phyloP scores from a whole-genome alignment of 129 eudicot genomes.

The Calendula officinalis region DNA sequence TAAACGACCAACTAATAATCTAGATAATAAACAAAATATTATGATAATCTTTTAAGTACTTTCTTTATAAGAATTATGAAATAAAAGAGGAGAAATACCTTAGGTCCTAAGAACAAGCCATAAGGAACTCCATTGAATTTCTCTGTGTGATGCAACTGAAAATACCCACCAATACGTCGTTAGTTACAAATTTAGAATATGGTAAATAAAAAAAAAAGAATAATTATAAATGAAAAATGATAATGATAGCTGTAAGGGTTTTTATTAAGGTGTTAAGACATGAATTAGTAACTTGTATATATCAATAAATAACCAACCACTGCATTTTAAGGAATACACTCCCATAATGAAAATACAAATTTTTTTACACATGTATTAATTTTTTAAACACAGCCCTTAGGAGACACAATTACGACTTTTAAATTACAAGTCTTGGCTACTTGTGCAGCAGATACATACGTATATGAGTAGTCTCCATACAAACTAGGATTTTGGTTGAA shows the following conservation, averaged over 20 bases:
- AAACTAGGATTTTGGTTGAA: background rate
- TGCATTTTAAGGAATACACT: too few relatives aligned
- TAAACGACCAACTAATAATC: background rate
- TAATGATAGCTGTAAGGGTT: too few relatives aligned
- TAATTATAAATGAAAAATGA: too few relatives aligned
- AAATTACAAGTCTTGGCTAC: too few relatives aligned
- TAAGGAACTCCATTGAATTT: constrained; percentile 98
- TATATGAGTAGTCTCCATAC: background rate
- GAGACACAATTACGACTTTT: too few relatives aligned
- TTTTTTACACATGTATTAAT: too few relatives aligned
- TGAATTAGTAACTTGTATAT: too few relatives aligned
- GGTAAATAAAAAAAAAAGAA: too few relatives aligned
- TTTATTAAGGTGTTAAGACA: too few relatives aligned
- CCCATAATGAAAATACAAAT: too few relatives aligned
- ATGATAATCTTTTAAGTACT: background rate
- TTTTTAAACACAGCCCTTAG: too few relatives aligned
- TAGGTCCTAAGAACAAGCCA: constrained; percentile 95
- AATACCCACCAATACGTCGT: constrained; percentile 23
- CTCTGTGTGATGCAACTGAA: constrained; percentile 91
- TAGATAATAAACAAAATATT: background rate
- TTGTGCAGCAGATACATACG: background rate
- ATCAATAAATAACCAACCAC: too few relatives aligned
- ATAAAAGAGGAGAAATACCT: constrained; percentile 40
- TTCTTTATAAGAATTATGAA: background rate
- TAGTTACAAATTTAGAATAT: background rate